Evolutionary conservation across 441 rosid species (phyloP).

Genomic region (Melastoma candidum): DNA sequence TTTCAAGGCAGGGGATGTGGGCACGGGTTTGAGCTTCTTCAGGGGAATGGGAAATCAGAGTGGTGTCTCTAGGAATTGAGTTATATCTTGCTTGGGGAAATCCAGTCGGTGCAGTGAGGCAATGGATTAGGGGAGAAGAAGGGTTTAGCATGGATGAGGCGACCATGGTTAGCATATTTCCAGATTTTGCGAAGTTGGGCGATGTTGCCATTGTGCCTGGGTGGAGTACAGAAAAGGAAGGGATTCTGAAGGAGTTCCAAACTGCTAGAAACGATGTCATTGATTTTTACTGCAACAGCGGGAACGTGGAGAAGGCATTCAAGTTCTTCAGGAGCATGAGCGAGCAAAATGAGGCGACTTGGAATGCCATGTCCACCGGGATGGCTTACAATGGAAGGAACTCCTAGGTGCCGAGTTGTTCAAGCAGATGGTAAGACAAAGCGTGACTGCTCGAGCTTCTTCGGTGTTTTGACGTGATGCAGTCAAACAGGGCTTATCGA

Average conservation of each 20-base stretch:
- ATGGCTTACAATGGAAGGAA: constrained; percentile 52
- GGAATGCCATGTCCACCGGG: constrained; percentile 69
- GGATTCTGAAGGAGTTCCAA: constrained; percentile 25
- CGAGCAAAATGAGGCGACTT: constrained; percentile 44
- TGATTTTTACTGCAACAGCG: constrained; percentile 62
- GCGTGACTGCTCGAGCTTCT: constrained; percentile 35
- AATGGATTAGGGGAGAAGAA: constrained; percentile 24
- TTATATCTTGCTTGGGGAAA: constrained; percentile 56
- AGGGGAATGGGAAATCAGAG: constrained; percentile 49
- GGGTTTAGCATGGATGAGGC: constrained; percentile 64
- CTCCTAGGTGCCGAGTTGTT: constrained; percentile 45
- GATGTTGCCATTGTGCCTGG: constrained; percentile 35
- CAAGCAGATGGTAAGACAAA: constrained; percentile 46
- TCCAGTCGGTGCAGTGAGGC: constrained; percentile 56
- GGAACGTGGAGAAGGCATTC: constrained; percentile 44
- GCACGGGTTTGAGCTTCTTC: constrained; percentile 41
- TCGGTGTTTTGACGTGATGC: constrained; percentile 61
- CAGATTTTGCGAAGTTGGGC: constrained; percentile 54
- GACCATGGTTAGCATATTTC: constrained; percentile 56
- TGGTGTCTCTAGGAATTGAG: constrained; percentile 68
- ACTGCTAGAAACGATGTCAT: constrained; percentile 63
- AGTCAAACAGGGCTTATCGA: constrained; percentile 54
- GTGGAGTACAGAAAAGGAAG: constrained; percentile 48
- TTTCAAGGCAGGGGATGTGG: constrained; percentile 49
- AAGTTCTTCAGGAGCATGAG: constrained; percentile 37